Percentiles rank a stretch among this genome's conserved stretches.
Conservation (phyloP, 2,329 filamentous ascomycete species). For the Claviceps purpurea region DNA sequence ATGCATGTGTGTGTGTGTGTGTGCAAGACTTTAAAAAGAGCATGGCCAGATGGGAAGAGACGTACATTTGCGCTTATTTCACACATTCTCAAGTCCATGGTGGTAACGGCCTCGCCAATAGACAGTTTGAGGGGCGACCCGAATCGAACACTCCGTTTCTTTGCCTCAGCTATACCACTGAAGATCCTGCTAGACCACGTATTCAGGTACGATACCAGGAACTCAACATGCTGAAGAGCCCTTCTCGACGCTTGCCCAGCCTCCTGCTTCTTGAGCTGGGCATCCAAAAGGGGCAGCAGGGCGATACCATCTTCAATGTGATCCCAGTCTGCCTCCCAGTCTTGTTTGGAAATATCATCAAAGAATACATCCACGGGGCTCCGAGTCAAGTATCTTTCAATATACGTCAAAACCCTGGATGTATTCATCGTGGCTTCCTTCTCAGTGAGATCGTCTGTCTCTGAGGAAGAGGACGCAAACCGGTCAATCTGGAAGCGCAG, state of each 20-base stretch:
- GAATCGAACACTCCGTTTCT: constrained; percentile 55
- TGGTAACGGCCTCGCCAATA: constrained; percentile 31
- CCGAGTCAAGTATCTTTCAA: constrained; percentile 53
- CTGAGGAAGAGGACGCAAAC: constrained; percentile 47
- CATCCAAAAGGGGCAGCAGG: constrained; percentile 34
- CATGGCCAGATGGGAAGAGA: background rate
- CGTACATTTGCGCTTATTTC: constrained; percentile 20
- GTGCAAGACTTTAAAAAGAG: background rate
- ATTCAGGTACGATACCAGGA: constrained; percentile 46
- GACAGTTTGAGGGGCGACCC: constrained; percentile 38
- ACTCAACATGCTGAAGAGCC: constrained; percentile 46
- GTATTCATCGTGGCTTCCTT: constrained; percentile 67
- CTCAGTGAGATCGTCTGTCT: constrained; percentile 59
- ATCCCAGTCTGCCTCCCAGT: constrained; percentile 33
- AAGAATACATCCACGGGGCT: constrained; percentile 55
- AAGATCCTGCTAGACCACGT: constrained; percentile 49
- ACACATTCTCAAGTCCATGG: constrained; percentile 46
- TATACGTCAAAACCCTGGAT: constrained; percentile 60
- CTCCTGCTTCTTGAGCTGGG: constrained; percentile 34
- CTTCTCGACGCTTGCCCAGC: constrained; percentile 32
- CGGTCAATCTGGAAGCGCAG: constrained; percentile 71
- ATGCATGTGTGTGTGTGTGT: background rate
- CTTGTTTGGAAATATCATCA: constrained; percentile 33
- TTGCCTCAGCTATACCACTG: constrained; percentile 52
- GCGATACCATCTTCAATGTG: constrained; percentile 29